Percentiles rank a stretch among this genome's conserved stretches.
Conservation (phyloP, 2,329 filamentous ascomycete species). For the Aspergillus tamarii region DNA sequence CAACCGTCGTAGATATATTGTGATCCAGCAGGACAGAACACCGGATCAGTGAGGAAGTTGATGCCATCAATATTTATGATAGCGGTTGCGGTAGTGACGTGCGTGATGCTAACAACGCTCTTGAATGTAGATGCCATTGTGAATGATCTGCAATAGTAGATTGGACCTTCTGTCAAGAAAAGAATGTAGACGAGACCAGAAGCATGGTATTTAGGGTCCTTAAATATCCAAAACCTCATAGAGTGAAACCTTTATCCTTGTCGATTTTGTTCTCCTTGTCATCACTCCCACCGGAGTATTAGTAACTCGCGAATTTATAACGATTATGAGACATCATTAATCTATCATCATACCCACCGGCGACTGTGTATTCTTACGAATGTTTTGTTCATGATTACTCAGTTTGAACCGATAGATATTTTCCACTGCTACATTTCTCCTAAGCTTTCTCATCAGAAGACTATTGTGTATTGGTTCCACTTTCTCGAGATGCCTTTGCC, state of each 20-base stretch:
- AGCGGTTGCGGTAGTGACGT: constrained; percentile 53
- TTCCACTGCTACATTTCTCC: too few species aligned
- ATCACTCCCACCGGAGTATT: background rate
- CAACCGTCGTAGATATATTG: constrained; percentile 46
- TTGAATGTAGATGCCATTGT: constrained; percentile 14
- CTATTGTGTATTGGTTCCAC: too few species aligned
- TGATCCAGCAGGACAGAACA: constrained; percentile 33
- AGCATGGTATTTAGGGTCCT: too few species aligned
- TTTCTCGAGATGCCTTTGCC: too few species aligned
- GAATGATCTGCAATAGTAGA: background rate
- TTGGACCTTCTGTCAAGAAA: background rate
- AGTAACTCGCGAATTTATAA: background rate
- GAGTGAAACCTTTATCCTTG: background rate
- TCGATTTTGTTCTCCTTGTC: background rate
- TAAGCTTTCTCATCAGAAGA: background rate
- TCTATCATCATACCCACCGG: background rate
- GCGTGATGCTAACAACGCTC: constrained; percentile 40
- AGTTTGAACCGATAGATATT: background rate
- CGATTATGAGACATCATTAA: background rate
- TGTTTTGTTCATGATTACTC: background rate
- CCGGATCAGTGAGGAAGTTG: constrained; percentile 47
- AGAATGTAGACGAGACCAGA: background rate
- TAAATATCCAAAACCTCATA: too few species aligned
- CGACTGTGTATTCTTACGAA: background rate
- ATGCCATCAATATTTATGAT: constrained; percentile 46